Evolutionary conservation across 2,329 filamentous ascomycete species (phyloP).

Genomic region (Cryphonectria naterciae): DNA sequence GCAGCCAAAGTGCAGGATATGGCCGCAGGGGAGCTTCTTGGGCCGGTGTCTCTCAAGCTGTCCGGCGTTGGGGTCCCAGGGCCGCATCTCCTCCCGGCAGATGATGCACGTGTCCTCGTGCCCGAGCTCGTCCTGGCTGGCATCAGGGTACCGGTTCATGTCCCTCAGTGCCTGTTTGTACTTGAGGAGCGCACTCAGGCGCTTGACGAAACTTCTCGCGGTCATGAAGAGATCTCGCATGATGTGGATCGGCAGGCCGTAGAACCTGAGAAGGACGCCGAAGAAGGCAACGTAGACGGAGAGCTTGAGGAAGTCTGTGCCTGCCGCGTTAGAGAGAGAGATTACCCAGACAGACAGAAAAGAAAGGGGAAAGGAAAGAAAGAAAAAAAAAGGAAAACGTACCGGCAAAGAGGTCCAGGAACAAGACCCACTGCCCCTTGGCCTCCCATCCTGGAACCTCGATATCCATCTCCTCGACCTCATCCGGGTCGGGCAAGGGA

Average conservation of each 20-base stretch:
- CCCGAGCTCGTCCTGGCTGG: constrained; percentile 80
- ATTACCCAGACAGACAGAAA: not conserved
- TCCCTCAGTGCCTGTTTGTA: constrained; percentile 91
- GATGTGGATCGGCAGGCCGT: constrained; percentile 94
- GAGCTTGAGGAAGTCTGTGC: constrained; percentile 83
- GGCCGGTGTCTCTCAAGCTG: constrained; percentile 82
- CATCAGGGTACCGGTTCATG: constrained; percentile 94
- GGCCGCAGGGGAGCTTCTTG: constrained; percentile 95
- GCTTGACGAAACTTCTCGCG: constrained; percentile 85
- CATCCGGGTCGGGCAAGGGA: constrained; percentile 62
- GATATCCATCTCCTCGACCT: constrained; percentile 88
- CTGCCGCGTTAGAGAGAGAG: not conserved
- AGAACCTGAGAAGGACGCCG: constrained; percentile 88
- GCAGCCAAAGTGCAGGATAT: constrained; percentile 92
- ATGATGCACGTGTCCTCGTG: constrained; percentile 96
- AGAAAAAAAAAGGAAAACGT: constrained; percentile 39
- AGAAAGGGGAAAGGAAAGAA: too few relatives aligned
- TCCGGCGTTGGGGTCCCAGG: constrained; percentile 70
- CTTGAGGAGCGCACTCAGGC: constrained; percentile 83
- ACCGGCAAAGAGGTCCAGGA: constrained; percentile 83
- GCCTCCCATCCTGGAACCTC: constrained; percentile 96
- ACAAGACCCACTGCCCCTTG: constrained; percentile 91
- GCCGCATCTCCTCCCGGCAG: constrained; percentile 92
- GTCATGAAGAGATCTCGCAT: constrained; percentile 95
- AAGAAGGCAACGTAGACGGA: constrained; percentile 91